Percentiles rank a stretch among this genome's conserved stretches.
These are phyloP conservation scores for Arachnopeziza araneosa DNA, from an alignment of 2,329 filamentous ascomycete species.

Conservation along the genomic window DNA sequence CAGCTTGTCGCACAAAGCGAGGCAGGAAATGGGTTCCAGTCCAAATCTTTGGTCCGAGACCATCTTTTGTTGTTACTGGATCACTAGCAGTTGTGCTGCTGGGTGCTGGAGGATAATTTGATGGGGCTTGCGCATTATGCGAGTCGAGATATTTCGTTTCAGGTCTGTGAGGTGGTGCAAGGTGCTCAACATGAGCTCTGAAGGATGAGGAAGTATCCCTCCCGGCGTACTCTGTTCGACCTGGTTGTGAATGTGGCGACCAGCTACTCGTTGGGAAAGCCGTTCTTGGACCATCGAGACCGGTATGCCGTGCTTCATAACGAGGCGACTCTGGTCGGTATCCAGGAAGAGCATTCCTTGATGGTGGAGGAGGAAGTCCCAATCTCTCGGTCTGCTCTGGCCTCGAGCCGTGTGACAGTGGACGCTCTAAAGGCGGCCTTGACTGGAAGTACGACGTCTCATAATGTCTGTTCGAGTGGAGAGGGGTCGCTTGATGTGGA, in stretches of 20 bases:
- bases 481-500: conserved; percentile 21
- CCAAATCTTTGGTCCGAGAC: conserved; percentile 63
- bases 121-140: conserved; percentile 9
- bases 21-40: conserved; percentile 62
- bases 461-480: conserved; percentile 19
- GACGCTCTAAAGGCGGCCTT: conserved; percentile 16
- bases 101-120: conserved; percentile 23
- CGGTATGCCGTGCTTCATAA: conserved; percentile 21
- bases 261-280: conserved; percentile 20
- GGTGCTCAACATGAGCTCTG: conserved; percentile 13
- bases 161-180: conserved; percentile 6
- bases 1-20: conserved; percentile 57
- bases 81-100: conserved; percentile 21
- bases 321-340: conserved; percentile 26
- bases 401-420: conserved; percentile 20
- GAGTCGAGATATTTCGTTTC: neutral
- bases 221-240: conserved; percentile 22
- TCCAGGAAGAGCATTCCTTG: conserved; percentile 11
- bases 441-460: conserved; percentile 25
- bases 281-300: conserved; percentile 10
- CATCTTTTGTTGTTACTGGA: conserved; percentile 45
- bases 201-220: conserved; percentile 29
- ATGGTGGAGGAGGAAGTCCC: conserved; percentile 23
- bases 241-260: conserved; percentile 26
- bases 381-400: conserved; percentile 22